Base-by-base conservation (phyloP, 129 eudicot species). In the Flaveria sonorensis region DNA sequence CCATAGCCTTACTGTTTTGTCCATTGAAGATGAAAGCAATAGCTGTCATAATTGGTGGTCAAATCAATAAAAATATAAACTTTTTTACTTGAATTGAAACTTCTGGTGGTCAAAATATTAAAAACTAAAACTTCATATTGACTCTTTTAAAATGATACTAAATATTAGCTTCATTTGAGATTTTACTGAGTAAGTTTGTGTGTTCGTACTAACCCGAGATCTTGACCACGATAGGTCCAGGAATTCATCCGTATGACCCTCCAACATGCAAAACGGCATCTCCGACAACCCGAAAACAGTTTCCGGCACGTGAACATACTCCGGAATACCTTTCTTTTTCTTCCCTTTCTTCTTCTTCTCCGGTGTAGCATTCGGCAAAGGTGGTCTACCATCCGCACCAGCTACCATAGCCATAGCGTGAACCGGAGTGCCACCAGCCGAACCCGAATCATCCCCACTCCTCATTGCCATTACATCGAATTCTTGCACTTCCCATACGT, bases 181-280 rank as follows among this genome's bases (percentile, higher is more conserved):
- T 48, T 10, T 61, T 42, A 72, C 36, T 0, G 36, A 30, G 36
- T 30, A 30, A 30, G 36, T 30, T 30, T 30, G 36, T 30, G 36
- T 30, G 32, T 30, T 30, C 36, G 0, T 30, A 68, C 88, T 80
- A 16, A 91, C 99, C 94, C 86, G 94, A 75, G 96, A 78, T 74
- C 70, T 82, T 55, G 99, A 94, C 99, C 99, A 94, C 4, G 93
- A 87, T 15, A 94, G 83, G 68, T 89, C 99, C 60, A 91, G 74
- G 32, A 94, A 82, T 52, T 89, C 99, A 10, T 94, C 96, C 45
- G 45, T 72, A 74, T 94, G 99, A 70, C 99, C 99, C 53, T 62
- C 68, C 64, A 94, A 88, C 20, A 88, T 77, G 73, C 96, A 91
- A 0, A 85, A 30, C 24, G 99, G 97, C 46, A 75, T 82, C 64